Conservation (phyloP, 768 basidiomycete species). For the Kwoniella botswanensis region DNA sequence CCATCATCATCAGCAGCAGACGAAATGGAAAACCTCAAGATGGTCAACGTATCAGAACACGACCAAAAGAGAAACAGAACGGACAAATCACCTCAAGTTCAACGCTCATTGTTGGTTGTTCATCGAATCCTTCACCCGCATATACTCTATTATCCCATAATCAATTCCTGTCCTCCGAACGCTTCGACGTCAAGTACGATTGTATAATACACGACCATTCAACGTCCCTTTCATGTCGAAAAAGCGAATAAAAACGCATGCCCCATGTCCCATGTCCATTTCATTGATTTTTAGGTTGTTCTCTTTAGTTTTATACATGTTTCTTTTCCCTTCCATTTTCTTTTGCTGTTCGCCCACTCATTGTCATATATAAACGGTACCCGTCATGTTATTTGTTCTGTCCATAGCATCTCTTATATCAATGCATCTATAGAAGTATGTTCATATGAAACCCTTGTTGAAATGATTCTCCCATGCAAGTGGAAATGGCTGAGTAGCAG, state of each 20-base stretch:
- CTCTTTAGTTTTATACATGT: not conserved
- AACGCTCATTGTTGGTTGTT: no score
- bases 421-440: not conserved
- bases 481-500: not conserved
- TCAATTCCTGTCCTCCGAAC: not conserved
- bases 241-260: not conserved
- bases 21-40: no score
- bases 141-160: not conserved
- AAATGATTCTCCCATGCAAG: not conserved
- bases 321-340: not conserved
- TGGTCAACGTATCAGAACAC: no score
- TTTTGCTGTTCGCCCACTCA: no score
- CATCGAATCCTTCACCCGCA: not conserved
- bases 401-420: not conserved
- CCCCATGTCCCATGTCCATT: no score
- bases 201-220: slow-evolving; percentile 1
- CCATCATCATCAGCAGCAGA: no score
- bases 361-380: not conserved
- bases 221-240: not conserved
- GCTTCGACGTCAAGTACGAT: not conserved
- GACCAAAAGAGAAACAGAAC: no score
- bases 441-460: not conserved
- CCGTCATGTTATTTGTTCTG: not conserved
- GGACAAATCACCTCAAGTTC: no score
- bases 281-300: no score